Evolutionary conservation across 176 grass and related monocot species (phyloP), one percentile per base, ranked within the genome.

Genomic region (Eragrostis curvula): DNA sequence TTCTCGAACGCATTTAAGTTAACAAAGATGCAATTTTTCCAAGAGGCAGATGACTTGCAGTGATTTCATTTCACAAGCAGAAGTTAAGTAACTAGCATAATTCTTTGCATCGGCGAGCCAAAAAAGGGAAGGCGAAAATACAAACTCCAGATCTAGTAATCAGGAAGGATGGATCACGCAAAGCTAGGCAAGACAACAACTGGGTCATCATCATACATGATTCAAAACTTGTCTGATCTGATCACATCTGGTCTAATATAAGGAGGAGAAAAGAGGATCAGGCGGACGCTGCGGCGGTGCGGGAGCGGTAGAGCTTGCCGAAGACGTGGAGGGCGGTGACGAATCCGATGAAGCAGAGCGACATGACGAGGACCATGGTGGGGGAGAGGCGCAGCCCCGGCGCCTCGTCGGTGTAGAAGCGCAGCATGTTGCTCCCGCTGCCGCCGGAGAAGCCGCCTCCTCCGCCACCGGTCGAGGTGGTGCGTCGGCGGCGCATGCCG

Each of bases 341-440:
- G 79, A 92, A 88, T 15, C 82, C 78, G 73, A 91, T 91, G 86
- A 91, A 91, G 89, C 89, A 91, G 18, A 88, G 77, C 17, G 85
- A 87, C 85, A 91, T 88, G 65, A 91, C 71, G 47, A 91, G 89
- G 17, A 92, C 93, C 78, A 88, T 91, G 65, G 93, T 92, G 1
- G 93, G 93, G 0, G 87, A 85, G 82, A 95, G 91, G 64, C 91
- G 88, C 24, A 95, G 81, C 5, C 85, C 85, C 18, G 93, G 93
- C 12, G 79, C 90, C 80, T 95, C 93, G 68, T 95, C 93, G 75
- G 93, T 95, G 87, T 95, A 95, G 90, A 95, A 95, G 51, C 90
- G 85, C 20, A 95, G 90, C 93, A 95, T 95, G 90, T 92, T 95
- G 90, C 79, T 95, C 13, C 85, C 87, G 2, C 78, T 87, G 32